phyloP scores from a whole-genome alignment of 2,329 filamentous ascomycete species.

The Claviceps fusiformis region DNA sequence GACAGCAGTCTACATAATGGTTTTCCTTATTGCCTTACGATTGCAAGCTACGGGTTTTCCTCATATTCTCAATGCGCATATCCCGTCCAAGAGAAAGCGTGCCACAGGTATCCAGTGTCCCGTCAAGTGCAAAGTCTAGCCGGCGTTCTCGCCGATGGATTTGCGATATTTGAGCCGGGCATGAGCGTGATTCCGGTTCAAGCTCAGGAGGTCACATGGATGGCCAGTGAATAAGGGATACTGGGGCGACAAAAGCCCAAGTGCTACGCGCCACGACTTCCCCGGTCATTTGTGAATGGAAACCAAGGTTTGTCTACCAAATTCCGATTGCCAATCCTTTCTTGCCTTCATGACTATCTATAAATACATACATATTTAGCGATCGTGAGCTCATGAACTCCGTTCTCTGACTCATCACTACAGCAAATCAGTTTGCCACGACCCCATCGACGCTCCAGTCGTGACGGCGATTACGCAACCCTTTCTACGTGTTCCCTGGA shows the following conservation, averaged over 20 bases:
- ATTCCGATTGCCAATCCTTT: background rate
- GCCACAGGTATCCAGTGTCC: background rate
- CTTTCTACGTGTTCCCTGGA: slow-evolving; percentile 31
- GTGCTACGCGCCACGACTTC: background rate
- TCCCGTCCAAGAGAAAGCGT: background rate
- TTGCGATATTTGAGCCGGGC: background rate
- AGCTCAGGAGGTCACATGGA: background rate
- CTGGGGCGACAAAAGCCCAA: background rate
- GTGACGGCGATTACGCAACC: slow-evolving; percentile 29
- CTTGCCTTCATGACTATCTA: background rate
- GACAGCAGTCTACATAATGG: too few relatives aligned
- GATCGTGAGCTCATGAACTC: too few relatives aligned
- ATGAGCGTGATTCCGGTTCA: background rate
- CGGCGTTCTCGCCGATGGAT: background rate
- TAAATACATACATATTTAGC: background rate
- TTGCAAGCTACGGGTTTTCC: too few relatives aligned
- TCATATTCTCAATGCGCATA: background rate
- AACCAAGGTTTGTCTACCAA: background rate
- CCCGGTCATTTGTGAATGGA: background rate
- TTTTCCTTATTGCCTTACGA: too few relatives aligned
- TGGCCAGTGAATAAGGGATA: background rate
- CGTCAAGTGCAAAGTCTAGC: background rate
- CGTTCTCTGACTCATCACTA: background rate
- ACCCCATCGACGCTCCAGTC: slow-evolving; percentile 15
- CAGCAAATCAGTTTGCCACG: background rate